Evolutionary conservation across 345 rosid species (phyloP), one percentile per base, ranked within the genome.

Genomic region (Moringa oleifera): DNA sequence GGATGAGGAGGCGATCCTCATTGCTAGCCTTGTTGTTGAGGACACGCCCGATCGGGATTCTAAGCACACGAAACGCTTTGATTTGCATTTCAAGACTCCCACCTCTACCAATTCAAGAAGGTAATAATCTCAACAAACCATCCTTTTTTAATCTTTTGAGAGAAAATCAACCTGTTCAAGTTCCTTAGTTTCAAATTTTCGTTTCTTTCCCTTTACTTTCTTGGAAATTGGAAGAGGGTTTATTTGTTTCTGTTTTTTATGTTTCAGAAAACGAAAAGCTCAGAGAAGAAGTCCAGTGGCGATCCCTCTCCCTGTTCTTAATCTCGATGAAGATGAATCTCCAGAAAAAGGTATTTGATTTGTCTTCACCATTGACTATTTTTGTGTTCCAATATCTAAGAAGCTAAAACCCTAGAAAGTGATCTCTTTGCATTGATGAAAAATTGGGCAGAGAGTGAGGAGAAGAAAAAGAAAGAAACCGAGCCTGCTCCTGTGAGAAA

Each of bases 1-100:
- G 99, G 97, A 94, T 54, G 99, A 88, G 53, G 96, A 88, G 55
- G 85, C 96, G 23, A 82, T 94, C 33, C 58, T 94, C 1, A 25
- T 84, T 5, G 96, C 97, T 19, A 81, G 84, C 68, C 83, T 88
- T 23, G 77, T 85, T 0, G 96, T 90, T 0, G 97, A 90, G 6
- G 99, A 94, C 76, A 88, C 97, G 8, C 97, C 97, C 0, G 97
- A 88, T 64, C 81, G 81, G 31, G 73, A 68, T 20, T 67, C 68
- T 66, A 94, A 85, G 68, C 72, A 76, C 53, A 85, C 75, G 72
- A 86, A 79, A 67, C 89, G 88, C 23, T 73, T 83, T n/a, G 83
- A 64, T 77, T 56, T 68, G 64, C 58, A 36, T 20, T 75, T 81
- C 80, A 86, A 81, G 80, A 75, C 91, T 59, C 86, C 97, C 10